These are phyloP conservation scores for Vitis hybrid DNA, from an alignment of 177 flowering plant genomes.

Conservation along the genomic window DNA sequence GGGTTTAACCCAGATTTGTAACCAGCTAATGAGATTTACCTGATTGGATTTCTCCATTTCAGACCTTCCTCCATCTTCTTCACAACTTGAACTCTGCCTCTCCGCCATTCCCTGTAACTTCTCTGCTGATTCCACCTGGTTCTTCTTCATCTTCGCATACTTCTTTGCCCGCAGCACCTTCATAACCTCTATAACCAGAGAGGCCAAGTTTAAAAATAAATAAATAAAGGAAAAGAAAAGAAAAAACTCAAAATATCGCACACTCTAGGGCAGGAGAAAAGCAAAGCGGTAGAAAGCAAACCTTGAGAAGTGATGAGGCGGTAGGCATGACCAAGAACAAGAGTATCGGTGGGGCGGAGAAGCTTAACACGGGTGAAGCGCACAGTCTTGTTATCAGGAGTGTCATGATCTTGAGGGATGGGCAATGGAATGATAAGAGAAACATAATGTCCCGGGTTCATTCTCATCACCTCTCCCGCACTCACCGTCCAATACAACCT, in stretches of 20 bases:
- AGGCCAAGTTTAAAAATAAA: neutral
- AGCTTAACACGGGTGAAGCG: conserved; percentile 82
- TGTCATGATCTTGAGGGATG: neutral
- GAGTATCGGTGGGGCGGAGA: conserved; percentile 75
- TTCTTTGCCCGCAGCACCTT: conserved; percentile 79
- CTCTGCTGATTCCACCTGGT: conserved; percentile 32
- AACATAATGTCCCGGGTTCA: conserved; percentile 80
- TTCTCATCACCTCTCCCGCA: conserved; percentile 74
- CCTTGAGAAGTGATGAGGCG: conserved; percentile 80
- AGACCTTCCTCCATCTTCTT: conserved; percentile 18
- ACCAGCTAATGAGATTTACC: conserved; percentile 25
- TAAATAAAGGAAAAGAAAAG: neutral
- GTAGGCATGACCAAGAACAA: conserved; percentile 83
- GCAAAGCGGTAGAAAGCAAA: conserved; percentile 13
- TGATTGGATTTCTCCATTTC: conserved; percentile 30
- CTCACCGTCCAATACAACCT: conserved; percentile 66
- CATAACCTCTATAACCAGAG: conserved; percentile 72
- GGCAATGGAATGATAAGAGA: conserved; percentile 59
- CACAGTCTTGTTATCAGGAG: conserved; percentile 30
- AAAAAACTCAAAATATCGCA: neutral
- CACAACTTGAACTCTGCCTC: conserved; percentile 19
- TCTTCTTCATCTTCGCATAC: conserved; percentile 54
- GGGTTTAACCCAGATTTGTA: no score
- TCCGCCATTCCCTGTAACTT: conserved; percentile 10
- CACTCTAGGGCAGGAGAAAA: neutral